Evolutionary conservation across 163 green algal species (phyloP), one percentile per base, ranked within the genome.

Genomic region (Scenedesmus sp.): DNA sequence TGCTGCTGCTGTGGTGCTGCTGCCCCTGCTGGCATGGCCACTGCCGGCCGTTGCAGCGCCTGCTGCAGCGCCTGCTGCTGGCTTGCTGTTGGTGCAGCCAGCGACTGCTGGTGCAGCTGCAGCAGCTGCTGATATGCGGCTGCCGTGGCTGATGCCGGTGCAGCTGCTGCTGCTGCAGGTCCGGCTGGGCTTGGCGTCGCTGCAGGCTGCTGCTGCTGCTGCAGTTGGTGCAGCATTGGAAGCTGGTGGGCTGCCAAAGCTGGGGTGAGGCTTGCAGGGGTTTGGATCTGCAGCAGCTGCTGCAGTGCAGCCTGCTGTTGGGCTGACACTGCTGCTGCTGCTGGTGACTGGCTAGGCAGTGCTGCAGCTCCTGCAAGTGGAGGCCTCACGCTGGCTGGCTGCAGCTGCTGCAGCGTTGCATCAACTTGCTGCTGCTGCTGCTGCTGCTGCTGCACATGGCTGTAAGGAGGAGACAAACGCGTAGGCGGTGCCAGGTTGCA

Each of bases 291-390:
- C 70, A 79, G 5, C 70, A 79, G 70, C 70, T 79, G 70, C 70
- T 79, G 70, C 70, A 79, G 52, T 52, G 70, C 70, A 79, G 70
- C 70, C 23, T 79, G 70, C 70, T 79, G 70, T 52, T 79, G 70
- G 4, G 70, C 52, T 52, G 70, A 18, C 66, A 34, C 66, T 76
- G 66, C 66, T 79, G 70, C 70, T 79, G 70, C 70, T 46, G 70
- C 23, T 79, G 70, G 5, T 7, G 23, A 23, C 4, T 79, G 70
- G 23, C 70, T 6, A 2, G 70, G 70, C 23, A 79, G 0, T 52
- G 23, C 70, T 52, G 70, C 70, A 4, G 66, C 66, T 26, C 66
- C 66, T 76, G 23, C 23, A 46, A 18, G 70, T 46, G 70, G 23
- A 52, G 23, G 46, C 23, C 70, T 23, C 4, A 52, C 23, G 52